phyloP scores from a whole-genome alignment of 495 filamentous ascomycete species.

The Arthonia radiata region DNA sequence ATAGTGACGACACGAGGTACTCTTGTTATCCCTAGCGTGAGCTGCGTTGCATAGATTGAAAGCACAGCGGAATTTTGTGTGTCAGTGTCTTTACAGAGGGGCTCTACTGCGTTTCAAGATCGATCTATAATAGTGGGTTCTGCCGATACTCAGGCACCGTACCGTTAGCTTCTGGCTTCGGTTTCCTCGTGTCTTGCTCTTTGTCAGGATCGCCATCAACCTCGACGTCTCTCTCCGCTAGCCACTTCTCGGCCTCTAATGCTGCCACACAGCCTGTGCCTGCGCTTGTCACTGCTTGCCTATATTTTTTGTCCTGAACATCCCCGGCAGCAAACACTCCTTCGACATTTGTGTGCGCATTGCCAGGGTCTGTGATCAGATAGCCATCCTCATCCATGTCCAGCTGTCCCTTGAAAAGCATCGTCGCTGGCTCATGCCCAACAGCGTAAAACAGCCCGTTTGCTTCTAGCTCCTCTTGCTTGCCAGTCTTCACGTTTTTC shows the following conservation, averaged over 20 bases:
- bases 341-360: constrained; percentile 63
- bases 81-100: no score
- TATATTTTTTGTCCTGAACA: constrained; percentile 94
- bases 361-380: constrained; percentile 69
- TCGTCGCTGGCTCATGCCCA: constrained; percentile 83
- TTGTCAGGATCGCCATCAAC: constrained; percentile 14
- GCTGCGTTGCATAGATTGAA: no score
- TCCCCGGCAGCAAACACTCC: constrained; percentile 95
- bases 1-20: constrained; percentile 5
- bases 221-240: constrained; percentile 44
- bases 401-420: constrained; percentile 64
- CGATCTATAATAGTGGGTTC: constrained; percentile 37
- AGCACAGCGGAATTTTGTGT: no score
- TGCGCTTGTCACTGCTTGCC: constrained; percentile 93
- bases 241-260: constrained; percentile 78
- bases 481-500: constrained; percentile 52
- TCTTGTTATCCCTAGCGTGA: constrained; percentile 1
- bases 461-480: constrained; percentile 57
- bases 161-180: constrained; percentile 12
- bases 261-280: constrained; percentile 92
- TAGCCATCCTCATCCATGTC: constrained; percentile 73
- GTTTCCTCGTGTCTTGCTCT: constrained; percentile 13
- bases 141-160: constrained; percentile 33
- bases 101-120: no score
- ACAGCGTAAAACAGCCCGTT: constrained; percentile 96